phyloP scores from a whole-genome alignment of 371 early-diverging fungal genomes.

The Mucor mucedo region DNA sequence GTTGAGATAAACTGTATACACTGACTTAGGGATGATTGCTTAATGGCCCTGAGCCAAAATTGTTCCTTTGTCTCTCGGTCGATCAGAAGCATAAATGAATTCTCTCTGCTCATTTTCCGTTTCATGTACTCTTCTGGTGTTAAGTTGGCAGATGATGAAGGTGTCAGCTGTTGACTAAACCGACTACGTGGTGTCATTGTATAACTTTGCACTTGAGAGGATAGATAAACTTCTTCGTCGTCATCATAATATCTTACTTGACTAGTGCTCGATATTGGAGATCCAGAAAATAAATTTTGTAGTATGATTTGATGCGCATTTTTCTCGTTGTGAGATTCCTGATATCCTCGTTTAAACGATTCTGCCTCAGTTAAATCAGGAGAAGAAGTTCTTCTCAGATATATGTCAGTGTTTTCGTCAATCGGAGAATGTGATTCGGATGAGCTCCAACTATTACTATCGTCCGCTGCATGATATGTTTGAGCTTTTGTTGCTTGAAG shows the following conservation, averaged over 20 bases:
- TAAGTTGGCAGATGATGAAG: constrained; percentile 8
- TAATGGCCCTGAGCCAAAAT: constrained; percentile 5
- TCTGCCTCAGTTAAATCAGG: constrained; percentile 17
- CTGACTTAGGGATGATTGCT: constrained; percentile 15
- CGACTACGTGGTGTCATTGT: constrained; percentile 15
- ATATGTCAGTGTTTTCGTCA: not conserved
- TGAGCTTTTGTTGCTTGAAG: not conserved
- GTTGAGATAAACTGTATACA: constrained; percentile 2
- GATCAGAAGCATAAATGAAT: constrained; percentile 13
- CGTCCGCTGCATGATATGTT: not conserved
- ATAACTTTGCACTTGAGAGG: not conserved
- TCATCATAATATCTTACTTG: constrained; percentile 15
- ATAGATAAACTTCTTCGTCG: not conserved
- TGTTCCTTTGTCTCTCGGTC: constrained; percentile 18
- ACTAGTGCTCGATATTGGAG: constrained; percentile 9
- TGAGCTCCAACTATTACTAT: not conserved
- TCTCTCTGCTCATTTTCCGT: constrained; percentile 11
- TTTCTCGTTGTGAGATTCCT: not conserved
- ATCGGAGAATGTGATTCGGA: not conserved
- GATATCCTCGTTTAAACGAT: constrained; percentile 5
- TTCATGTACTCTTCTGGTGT: constrained; percentile 14
- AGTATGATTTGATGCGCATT: not conserved
- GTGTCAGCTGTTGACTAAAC: constrained; percentile 13
- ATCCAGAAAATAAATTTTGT: constrained; percentile 1
- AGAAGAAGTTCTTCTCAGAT: not conserved